These are phyloP conservation scores for Oldenlandia corymbosa DNA, from an alignment of 257 asterid species.

Conservation along the genomic window DNA sequence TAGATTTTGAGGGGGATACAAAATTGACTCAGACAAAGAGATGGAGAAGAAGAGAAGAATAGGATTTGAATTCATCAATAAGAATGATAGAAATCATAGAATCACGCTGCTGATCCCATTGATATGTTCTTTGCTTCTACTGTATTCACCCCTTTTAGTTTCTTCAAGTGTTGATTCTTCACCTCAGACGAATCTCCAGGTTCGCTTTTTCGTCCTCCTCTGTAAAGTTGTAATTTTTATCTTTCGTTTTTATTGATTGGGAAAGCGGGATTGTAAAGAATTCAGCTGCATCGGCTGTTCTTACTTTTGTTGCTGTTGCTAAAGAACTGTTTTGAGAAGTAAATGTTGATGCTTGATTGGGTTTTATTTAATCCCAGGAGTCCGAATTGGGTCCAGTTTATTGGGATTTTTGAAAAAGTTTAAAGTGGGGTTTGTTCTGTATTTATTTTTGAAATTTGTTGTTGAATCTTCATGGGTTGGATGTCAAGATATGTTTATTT, in stretches of 20 bases:
- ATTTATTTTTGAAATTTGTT: neutral
- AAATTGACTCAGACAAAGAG: neutral
- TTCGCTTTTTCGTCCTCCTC: neutral
- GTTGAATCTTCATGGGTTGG: neutral
- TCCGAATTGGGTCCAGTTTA: neutral
- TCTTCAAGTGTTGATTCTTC: conserved; percentile 21
- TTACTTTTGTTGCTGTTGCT: conserved; percentile 1
- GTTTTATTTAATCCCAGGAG: neutral
- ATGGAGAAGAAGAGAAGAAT: conserved; percentile 12
- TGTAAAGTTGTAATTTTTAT: neutral
- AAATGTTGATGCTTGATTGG: conserved; percentile 8
- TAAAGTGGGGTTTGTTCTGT: neutral
- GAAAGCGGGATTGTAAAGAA: neutral
- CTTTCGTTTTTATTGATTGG: neutral
- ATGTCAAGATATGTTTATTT: neutral
- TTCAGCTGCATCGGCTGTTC: neutral
- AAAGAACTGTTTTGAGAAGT: conserved; percentile 1
- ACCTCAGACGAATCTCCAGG: conserved; percentile 23
- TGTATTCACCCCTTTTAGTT: conserved; percentile 5
- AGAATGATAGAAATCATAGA: neutral
- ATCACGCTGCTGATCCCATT: conserved; percentile 2
- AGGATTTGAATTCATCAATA: neutral
- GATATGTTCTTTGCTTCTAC: conserved; percentile 8
- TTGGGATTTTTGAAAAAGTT: neutral
- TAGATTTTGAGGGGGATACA: neutral